Conservation (phyloP, 768 basidiomycete genomes). For the Holtermannia corniformis region DNA sequence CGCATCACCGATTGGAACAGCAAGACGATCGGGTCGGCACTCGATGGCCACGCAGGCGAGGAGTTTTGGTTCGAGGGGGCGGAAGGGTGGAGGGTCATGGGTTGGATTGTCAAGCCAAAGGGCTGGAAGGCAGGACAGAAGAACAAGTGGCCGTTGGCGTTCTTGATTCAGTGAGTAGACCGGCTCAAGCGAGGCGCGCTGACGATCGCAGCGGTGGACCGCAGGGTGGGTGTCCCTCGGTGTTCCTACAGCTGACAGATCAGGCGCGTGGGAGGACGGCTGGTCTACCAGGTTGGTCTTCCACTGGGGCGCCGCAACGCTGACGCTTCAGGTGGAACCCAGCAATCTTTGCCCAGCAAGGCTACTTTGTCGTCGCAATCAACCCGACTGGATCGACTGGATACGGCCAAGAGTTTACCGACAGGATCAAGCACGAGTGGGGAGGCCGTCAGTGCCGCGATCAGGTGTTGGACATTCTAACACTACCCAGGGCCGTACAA, state of each 20-base stretch:
- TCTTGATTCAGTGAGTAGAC: constrained; percentile 57
- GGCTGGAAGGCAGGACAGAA: constrained; percentile 54
- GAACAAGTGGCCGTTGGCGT: constrained; percentile 63
- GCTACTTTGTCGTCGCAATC: constrained; percentile 76
- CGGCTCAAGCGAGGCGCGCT: constrained; percentile 52
- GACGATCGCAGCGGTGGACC: constrained; percentile 21
- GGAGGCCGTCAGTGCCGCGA: constrained; percentile 33
- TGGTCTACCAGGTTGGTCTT: constrained; percentile 58
- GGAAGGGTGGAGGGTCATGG: constrained; percentile 63
- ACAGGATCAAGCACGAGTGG: constrained; percentile 40
- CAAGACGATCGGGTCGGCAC: constrained; percentile 43
- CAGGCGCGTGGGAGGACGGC: constrained; percentile 73
- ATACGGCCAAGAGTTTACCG: constrained; percentile 61
- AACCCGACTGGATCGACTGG: constrained; percentile 93
- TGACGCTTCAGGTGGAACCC: constrained; percentile 63
- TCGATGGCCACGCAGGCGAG: constrained; percentile 46
- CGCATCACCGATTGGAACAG: constrained; percentile 61
- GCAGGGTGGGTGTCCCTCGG: constrained; percentile 6
- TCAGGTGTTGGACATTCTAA: no score
- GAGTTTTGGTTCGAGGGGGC: constrained; percentile 88
- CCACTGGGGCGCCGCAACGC: neutral
- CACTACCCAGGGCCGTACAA: constrained; percentile 24
- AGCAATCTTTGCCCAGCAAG: constrained; percentile 45
- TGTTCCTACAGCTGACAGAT: constrained; percentile 4
- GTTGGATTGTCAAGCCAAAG: constrained; percentile 71